Evolutionary conservation across 371 early-diverging fungal species (phyloP).

Genomic region (Mucor circinelloides): DNA sequence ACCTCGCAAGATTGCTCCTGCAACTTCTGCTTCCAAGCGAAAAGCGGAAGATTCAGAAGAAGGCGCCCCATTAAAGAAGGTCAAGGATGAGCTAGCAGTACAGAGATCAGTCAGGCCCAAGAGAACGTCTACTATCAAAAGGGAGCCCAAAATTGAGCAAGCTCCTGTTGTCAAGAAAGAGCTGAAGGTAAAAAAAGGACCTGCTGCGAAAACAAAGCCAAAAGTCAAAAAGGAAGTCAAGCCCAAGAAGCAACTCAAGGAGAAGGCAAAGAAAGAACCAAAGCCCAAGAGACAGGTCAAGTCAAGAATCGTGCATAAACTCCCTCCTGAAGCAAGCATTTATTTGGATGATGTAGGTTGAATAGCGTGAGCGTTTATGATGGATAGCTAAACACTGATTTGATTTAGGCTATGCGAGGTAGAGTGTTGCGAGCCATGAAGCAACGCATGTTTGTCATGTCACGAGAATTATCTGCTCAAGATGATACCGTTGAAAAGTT

Average conservation of each 20-base stretch:
- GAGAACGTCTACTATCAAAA: neutral
- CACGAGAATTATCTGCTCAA: neutral
- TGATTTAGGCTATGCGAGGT: slow-evolving; percentile 19
- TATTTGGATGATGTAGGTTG: neutral
- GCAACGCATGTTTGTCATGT: slow-evolving; percentile 37
- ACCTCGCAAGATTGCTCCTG: neutral
- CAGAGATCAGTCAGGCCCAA: neutral
- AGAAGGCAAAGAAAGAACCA: slow-evolving; percentile 9
- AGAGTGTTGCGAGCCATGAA: slow-evolving; percentile 28
- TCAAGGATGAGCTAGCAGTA: neutral
- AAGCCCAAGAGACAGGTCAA: neutral
- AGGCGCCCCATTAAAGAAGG: neutral
- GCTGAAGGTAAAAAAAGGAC: neutral
- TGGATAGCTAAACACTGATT: neutral
- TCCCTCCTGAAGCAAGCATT: slow-evolving; percentile 14
- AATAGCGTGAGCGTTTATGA: neutral
- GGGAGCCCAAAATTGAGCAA: neutral
- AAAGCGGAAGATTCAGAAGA: neutral
- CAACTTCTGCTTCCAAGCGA: neutral
- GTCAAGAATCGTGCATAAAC: neutral
- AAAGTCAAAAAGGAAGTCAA: neutral
- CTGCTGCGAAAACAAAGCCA: neutral
- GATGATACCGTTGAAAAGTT: slow-evolving; percentile 17
- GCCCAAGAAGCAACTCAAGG: neutral
- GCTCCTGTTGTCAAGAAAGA: neutral